Conservation (phyloP, 441 rosid genomes). For the Melastoma candidum region DNA sequence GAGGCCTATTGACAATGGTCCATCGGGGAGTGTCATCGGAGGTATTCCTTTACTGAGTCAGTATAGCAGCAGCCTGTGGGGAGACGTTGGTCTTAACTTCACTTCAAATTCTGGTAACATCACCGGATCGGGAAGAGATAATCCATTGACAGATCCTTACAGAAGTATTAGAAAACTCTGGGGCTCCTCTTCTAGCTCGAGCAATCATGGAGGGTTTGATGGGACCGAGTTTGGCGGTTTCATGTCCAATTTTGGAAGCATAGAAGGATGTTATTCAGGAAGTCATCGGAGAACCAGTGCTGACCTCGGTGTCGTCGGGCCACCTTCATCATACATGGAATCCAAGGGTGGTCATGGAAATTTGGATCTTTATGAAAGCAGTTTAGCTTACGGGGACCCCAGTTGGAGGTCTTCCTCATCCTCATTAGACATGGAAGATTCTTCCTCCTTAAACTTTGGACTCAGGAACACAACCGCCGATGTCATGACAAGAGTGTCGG, state of each 20-base stretch:
- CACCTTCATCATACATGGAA: constrained; percentile 25
- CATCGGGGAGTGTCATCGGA: constrained; percentile 27
- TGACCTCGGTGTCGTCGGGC: constrained; percentile 14
- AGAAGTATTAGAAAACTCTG: constrained; percentile 43
- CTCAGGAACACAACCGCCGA: constrained; percentile 24
- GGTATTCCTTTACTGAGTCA: constrained; percentile 27
- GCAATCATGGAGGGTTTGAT: not conserved
- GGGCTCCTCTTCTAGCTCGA: constrained; percentile 25
- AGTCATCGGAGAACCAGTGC: constrained; percentile 30
- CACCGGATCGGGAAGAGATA: constrained; percentile 27
- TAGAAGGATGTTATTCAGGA: constrained; percentile 19
- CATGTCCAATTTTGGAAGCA: constrained; percentile 19
- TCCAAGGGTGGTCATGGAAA: constrained; percentile 32
- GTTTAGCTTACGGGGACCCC: constrained; percentile 42
- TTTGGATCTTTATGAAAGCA: constrained; percentile 28
- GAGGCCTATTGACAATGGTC: constrained; percentile 31
- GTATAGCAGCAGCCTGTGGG: constrained; percentile 44
- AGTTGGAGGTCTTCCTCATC: constrained; percentile 33
- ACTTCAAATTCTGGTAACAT: constrained; percentile 29
- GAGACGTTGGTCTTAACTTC: constrained; percentile 30
- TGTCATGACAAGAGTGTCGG: constrained; percentile 22
- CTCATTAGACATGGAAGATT: constrained; percentile 22
- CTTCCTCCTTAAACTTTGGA: constrained; percentile 26
- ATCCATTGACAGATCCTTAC: constrained; percentile 32
- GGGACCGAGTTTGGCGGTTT: constrained; percentile 24